phyloP scores from a whole-genome alignment of 225 moss, liverwort and hornwort species.

The Asterella californica region DNA sequence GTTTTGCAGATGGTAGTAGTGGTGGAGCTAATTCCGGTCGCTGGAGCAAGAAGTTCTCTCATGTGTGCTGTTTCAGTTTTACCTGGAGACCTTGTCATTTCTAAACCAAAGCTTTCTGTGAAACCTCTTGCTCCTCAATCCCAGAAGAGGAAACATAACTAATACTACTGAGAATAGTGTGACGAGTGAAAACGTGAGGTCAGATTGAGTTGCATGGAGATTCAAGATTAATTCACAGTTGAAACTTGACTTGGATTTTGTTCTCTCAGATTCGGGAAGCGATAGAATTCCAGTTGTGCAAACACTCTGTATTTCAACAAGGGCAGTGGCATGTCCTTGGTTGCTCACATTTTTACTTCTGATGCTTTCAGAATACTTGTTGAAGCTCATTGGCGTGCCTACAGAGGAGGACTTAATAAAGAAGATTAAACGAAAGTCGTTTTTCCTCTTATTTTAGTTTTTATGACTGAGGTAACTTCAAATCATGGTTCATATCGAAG shows the following conservation, averaged over 20 bases:
- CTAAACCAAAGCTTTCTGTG: constrained; percentile 72
- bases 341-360: too few species aligned
- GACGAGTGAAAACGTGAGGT: neutral
- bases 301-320: too few species aligned
- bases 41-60: constrained; percentile 46
- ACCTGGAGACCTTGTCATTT: constrained; percentile 61
- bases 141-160: constrained; percentile 48
- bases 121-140: constrained; percentile 55
- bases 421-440: too few species aligned
- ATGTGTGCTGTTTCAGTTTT: constrained; percentile 69
- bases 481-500: too few species aligned
- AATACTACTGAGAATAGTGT: neutral
- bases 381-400: too few species aligned
- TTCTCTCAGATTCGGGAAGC: neutral
- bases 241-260: neutral
- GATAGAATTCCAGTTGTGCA: neutral
- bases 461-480: too few species aligned
- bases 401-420: too few species aligned
- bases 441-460: too few species aligned
- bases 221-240: neutral
- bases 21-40: constrained; percentile 70
- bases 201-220: neutral
- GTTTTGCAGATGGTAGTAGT: constrained; percentile 78
- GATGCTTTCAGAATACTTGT: too few species aligned
- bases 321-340: too few species aligned